Conservation (phyloP, 176 grass and related monocot genomes). For the Poa pratensis region DNA sequence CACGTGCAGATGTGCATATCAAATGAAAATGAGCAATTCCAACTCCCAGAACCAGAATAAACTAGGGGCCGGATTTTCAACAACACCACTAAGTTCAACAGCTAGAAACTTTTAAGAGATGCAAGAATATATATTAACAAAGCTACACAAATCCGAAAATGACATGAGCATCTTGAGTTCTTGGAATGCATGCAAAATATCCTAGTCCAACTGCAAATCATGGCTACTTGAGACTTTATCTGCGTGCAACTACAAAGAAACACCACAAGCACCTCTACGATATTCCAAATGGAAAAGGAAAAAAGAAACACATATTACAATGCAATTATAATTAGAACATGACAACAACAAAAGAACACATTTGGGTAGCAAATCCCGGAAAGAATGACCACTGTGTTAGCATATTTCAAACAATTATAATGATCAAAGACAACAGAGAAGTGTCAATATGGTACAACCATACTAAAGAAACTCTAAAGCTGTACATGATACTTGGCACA, state of each 20-base stretch:
- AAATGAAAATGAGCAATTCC: neutral
- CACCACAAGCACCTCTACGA: neutral
- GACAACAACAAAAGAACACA: conserved; percentile 13
- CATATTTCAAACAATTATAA: conserved; percentile 26
- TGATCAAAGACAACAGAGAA: neutral
- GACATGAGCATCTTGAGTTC: conserved; percentile 1
- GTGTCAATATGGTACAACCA: neutral
- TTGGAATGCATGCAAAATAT: conserved; percentile 6
- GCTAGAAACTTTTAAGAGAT: neutral
- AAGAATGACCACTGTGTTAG: neutral
- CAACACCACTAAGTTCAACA: neutral
- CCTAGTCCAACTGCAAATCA: conserved; percentile 22
- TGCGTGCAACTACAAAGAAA: conserved; percentile 15
- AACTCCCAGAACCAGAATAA: neutral
- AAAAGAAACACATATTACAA: neutral
- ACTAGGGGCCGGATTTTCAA: neutral
- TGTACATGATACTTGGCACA: conserved; percentile 30
- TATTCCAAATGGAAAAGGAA: conserved; percentile 16
- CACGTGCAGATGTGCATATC: neutral
- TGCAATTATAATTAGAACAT: conserved; percentile 3
- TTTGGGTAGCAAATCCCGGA: conserved; percentile 5
- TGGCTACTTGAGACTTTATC: neutral
- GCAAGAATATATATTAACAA: conserved; percentile 21
- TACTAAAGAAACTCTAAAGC: neutral
- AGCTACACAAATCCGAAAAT: conserved; percentile 17